These are phyloP conservation scores for Penicillium pulvis DNA, from an alignment of 495 filamentous ascomycete genomes.

Conservation along the genomic window DNA sequence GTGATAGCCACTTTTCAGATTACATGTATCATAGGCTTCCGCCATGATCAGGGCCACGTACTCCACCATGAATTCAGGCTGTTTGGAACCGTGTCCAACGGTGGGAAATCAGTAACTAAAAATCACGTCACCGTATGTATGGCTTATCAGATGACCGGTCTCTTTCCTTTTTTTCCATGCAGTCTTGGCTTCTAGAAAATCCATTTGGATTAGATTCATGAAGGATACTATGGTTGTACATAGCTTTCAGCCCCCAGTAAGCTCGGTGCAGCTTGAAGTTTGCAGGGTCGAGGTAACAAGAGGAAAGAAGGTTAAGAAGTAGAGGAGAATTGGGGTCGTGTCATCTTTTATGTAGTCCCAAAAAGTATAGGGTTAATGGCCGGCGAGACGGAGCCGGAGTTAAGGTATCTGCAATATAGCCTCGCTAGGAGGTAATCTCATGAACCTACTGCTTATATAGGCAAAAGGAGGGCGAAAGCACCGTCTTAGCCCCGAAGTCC, in stretches of 20 bases:
- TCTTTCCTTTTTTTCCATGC: neutral
- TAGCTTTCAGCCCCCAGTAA: conserved; percentile 6
- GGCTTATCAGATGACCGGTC: conserved; percentile 17
- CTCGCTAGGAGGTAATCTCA: neutral
- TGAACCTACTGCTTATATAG: conserved; percentile 3
- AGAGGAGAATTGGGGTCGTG: neutral
- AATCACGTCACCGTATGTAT: conserved; percentile 7
- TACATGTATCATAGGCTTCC: neutral
- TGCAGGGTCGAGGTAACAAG: neutral
- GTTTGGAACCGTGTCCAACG: conserved; percentile 1
- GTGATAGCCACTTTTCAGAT: neutral
- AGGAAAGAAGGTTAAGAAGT: neutral
- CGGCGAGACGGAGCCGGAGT: neutral
- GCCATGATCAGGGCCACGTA: conserved; percentile 3
- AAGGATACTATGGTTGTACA: neutral
- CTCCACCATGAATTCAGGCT: conserved; percentile 17
- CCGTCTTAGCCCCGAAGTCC: conserved; percentile 2
- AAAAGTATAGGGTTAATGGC: neutral
- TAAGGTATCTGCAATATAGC: neutral
- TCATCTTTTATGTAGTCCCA: neutral
- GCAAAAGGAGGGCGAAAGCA: conserved; percentile 2
- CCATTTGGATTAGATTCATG: neutral
- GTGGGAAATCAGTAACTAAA: neutral
- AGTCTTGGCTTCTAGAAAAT: conserved; percentile 2
- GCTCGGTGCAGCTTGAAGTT: neutral